Base-by-base conservation (phyloP, 805 yeast species). In the Diddensiella transvaalensis region DNA sequence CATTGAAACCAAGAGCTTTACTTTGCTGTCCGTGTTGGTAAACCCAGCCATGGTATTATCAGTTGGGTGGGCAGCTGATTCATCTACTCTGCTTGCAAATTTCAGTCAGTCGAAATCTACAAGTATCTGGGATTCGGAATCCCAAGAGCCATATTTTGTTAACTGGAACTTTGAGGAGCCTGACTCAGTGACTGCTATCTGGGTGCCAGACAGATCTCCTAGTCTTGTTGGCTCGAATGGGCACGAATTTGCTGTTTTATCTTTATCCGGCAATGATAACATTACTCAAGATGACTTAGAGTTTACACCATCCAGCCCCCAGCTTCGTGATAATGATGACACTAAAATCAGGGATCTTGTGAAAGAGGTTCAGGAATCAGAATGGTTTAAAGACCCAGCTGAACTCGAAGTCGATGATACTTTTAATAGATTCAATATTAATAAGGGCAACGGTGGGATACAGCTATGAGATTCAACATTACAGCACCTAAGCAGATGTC, bases 351-450 rank as follows among this genome's bases (percentile, higher is more conserved):
- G 43, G 10, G 51, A 54, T 19, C 22, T 55, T n/a, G 55, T 45
- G 6, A 50, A 50, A 26, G 49, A 48, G 15, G 55, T 55, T 5
- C 58, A 55, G 41, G 55, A 55, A 41, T 36, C 33, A 6, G 60
- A 56, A 40, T 55, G 59, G 60, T 43, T 22, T 11, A 49, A 48
- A 29, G 51, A 48, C 11, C 22, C 46, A 10, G 45, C 43, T 6
- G 17, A 32, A n/a, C 15, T 44, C n/a, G 29, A 35, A 29, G 30
- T 53, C 19, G 60, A 56, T 17, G 58, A 56, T 38, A 56, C 60
- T 5, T 53, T 53, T 41, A 53, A 52, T 32, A 40, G 45, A 21
- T 26, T 48, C 15, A 18, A 23, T 15, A 15, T 38, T 22, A 37
- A 50, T 22, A 40, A 22, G 8, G 26, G 18, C 23, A 11, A 21